Evolutionary conservation across 441 rosid species (phyloP).

Genomic region (Melastoma candidum): DNA sequence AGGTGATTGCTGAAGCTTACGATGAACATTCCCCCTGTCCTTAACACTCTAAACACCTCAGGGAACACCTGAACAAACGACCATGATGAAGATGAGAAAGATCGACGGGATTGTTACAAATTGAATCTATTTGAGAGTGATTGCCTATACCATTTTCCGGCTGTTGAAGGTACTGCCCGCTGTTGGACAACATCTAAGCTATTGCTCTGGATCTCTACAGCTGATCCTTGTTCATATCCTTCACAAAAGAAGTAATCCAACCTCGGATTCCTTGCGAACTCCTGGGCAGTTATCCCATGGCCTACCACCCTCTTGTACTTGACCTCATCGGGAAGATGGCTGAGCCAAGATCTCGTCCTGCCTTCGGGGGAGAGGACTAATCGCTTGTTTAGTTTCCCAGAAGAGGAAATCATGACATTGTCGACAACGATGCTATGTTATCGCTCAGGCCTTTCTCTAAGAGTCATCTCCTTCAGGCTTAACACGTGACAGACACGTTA

Average conservation of each 20-base stretch:
- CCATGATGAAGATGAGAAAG: no score
- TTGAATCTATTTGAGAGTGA: not conserved
- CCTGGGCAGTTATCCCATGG: conserved; percentile 84
- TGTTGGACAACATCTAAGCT: conserved; percentile 63
- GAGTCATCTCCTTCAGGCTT: conserved; percentile 41
- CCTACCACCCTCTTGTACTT: conserved; percentile 66
- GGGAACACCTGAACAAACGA: conserved; percentile 48
- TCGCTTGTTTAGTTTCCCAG: conserved; percentile 26
- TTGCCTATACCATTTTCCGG: conserved; percentile 61
- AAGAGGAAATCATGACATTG: conserved; percentile 50
- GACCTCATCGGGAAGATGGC: conserved; percentile 71
- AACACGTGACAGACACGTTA: conserved; percentile 29
- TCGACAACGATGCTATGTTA: conserved; percentile 22
- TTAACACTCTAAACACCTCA: conserved; percentile 58
- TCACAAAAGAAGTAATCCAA: conserved; percentile 50
- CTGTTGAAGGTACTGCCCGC: conserved; percentile 77
- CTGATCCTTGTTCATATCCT: conserved; percentile 74
- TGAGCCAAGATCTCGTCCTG: conserved; percentile 82
- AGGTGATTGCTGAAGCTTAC: conserved; percentile 85
- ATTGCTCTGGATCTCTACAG: conserved; percentile 35
- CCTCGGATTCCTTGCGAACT: conserved; percentile 54
- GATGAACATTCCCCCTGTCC: conserved; percentile 69
- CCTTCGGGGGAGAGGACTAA: conserved; percentile 56
- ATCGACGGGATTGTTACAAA: not conserved
- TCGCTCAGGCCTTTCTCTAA: conserved; percentile 20